Conservation (phyloP, 345 rosid genomes). For the Luvunga scandens region DNA sequence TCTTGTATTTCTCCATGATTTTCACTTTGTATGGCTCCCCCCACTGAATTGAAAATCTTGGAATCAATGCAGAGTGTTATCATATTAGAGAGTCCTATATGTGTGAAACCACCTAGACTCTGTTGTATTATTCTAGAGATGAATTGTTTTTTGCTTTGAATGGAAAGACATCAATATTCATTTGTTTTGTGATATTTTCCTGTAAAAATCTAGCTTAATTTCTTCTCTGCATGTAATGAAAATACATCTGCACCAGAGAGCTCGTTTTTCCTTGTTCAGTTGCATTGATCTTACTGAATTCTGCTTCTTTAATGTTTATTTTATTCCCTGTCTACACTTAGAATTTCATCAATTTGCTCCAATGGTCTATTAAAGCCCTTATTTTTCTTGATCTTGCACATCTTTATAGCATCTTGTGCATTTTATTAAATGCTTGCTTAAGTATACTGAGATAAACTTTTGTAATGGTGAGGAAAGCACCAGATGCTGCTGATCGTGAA, state of each 20-base stretch:
- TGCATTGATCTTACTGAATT: background rate
- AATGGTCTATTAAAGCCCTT: background rate
- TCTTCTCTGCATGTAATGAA: background rate
- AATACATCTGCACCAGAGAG: background rate
- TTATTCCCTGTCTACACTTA: background rate
- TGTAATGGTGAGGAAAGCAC: constrained; percentile 39
- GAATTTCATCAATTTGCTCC: background rate
- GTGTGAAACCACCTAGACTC: background rate
- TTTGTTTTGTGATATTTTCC: background rate
- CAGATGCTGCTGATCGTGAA: constrained; percentile 40
- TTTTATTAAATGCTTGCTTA: constrained; percentile 3
- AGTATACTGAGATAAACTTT: constrained; percentile 17
- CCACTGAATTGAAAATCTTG: background rate
- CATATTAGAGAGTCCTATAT: background rate
- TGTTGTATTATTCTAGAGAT: background rate
- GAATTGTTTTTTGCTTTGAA: background rate
- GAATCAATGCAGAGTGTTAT: background rate
- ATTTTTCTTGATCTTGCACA: background rate
- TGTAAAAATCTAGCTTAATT: background rate
- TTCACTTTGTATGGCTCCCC: background rate
- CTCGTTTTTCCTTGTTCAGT: background rate
- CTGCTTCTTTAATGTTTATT: background rate
- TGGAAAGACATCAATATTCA: background rate
- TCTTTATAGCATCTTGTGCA: background rate
- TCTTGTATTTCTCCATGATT: background rate